Evolutionary conservation across 306 rosid genomes (phyloP).

Genomic region (Quercus robur): DNA sequence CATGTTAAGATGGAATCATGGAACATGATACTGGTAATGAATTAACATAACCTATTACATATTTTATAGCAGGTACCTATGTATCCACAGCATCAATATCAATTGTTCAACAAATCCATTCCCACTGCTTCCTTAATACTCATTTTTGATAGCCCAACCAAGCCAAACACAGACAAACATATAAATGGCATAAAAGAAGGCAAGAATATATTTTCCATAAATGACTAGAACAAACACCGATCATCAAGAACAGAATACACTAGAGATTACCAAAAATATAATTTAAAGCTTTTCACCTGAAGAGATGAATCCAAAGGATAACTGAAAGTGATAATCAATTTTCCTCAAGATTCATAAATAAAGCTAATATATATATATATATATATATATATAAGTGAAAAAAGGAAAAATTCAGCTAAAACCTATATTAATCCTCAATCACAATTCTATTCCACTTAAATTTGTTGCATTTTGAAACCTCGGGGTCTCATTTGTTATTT

Average conservation of each 20-base stretch:
- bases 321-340: background rate
- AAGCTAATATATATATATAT: too few relatives aligned
- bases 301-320: background rate
- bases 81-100: too few relatives aligned
- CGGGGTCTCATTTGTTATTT: too few relatives aligned
- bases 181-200: too few relatives aligned
- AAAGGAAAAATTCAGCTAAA: too few relatives aligned
- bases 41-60: background rate
- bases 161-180: background rate
- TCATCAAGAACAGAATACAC: too few relatives aligned
- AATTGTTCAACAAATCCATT: background rate
- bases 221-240: background rate
- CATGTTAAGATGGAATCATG: background rate
- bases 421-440: too few relatives aligned
- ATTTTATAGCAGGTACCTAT: too few relatives aligned
- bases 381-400: too few relatives aligned
- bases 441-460: too few relatives aligned
- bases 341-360: background rate
- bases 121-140: background rate
- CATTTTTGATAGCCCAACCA: background rate
- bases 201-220: background rate
- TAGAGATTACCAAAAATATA: background rate
- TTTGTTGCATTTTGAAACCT: too few relatives aligned
- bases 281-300: too few relatives aligned
- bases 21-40: background rate